These are phyloP conservation scores for Fusarium subglutinans DNA, from an alignment of 2,329 filamentous ascomycete species.

Conservation along the genomic window DNA sequence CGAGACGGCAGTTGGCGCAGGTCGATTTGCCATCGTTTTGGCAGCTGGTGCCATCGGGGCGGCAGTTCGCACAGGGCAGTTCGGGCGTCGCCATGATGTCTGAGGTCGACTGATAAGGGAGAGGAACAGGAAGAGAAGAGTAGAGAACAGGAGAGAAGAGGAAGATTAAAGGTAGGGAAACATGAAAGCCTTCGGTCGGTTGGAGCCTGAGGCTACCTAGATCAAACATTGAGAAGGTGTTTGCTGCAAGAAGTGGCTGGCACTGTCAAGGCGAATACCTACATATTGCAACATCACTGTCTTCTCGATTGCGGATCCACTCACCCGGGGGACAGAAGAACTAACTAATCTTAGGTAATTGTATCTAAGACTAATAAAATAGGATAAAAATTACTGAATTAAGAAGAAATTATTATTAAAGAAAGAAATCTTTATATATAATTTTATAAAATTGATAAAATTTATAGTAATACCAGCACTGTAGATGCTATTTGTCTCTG, in stretches of 20 bases:
- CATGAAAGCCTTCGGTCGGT: fast-evolving
- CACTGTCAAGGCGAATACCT: background rate
- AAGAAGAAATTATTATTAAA: too few species aligned
- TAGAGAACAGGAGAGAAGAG: background rate
- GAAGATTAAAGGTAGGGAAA: too few species aligned
- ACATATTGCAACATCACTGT: background rate
- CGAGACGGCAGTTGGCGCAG: background rate
- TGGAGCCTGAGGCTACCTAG: background rate
- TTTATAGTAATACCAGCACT: too few species aligned
- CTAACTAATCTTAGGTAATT: too few species aligned
- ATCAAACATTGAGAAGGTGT: background rate
- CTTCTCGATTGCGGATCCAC: background rate
- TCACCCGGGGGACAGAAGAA: too few species aligned
- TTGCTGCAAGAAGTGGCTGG: background rate
- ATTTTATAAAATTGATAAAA: too few species aligned
- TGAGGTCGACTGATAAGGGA: too few species aligned
- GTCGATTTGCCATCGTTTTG: background rate
- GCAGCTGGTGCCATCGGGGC: background rate
- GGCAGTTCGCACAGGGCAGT: background rate
- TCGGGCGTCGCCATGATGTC: background rate
- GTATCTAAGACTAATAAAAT: too few species aligned
- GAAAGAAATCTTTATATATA: too few species aligned
- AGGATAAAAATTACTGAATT: too few species aligned
- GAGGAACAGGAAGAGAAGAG: too few species aligned
- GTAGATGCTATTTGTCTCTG: fast-evolving